These are phyloP conservation scores for Cordyceps tenuipes DNA, from an alignment of 2,329 filamentous ascomycete genomes.

Conservation along the genomic window DNA sequence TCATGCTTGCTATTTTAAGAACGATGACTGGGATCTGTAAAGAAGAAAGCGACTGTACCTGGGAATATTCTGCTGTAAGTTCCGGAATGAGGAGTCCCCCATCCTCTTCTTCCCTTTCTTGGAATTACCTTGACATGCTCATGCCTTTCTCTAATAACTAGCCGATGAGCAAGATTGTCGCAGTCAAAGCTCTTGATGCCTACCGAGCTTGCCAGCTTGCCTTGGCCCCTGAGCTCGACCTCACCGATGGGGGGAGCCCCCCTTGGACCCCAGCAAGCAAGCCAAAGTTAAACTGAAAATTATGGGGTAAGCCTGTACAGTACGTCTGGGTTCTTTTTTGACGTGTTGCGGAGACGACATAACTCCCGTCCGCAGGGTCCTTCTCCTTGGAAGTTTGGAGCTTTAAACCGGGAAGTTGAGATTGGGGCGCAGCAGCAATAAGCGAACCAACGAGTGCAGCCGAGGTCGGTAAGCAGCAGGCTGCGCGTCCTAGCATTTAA, in stretches of 20 bases:
- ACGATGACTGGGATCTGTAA: too few relatives aligned
- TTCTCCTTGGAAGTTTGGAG: background rate
- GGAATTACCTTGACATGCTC: too few relatives aligned
- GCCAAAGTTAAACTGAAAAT: background rate
- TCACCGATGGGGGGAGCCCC: background rate
- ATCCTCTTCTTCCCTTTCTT: background rate
- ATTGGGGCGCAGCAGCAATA: background rate
- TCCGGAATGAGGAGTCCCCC: too few relatives aligned
- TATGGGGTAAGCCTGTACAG: background rate
- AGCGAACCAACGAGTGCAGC: background rate
- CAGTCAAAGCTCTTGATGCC: background rate
- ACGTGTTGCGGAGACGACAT: slow-evolving; percentile 4
- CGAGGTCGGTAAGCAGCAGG: background rate
- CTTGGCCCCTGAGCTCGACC: background rate
- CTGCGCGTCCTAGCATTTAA: background rate
- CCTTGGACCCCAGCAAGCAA: background rate
- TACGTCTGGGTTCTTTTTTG: background rate
- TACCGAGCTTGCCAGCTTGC: too few relatives aligned
- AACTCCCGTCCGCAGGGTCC: background rate
- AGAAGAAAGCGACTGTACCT: too few relatives aligned
- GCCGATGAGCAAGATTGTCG: background rate
- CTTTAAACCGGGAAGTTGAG: background rate
- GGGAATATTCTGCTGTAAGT: too few relatives aligned
- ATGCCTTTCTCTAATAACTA: too few relatives aligned
- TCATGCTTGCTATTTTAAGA: background rate